Conservation (phyloP, 768 basidiomycete genomes). For the Tricholoma sp. region DNA sequence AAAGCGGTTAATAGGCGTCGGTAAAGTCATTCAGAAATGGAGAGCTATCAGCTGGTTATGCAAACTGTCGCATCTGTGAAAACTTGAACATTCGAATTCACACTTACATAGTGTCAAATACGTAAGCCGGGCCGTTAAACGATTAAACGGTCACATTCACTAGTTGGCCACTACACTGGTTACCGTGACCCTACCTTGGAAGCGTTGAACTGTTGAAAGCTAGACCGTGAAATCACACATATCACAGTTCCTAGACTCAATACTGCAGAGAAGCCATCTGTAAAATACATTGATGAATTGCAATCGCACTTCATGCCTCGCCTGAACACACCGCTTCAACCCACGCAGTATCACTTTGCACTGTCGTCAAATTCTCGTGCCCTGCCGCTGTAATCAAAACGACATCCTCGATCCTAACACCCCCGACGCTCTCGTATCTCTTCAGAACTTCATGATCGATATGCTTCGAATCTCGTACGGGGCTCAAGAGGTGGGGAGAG, state of each 20-base stretch:
- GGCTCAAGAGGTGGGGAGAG: conserved; percentile 68
- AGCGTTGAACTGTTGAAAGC: too few relatives aligned
- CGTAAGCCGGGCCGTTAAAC: too few relatives aligned
- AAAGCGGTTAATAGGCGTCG: neutral
- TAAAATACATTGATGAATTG: too few relatives aligned
- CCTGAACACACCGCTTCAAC: conserved; percentile 82
- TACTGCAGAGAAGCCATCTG: too few relatives aligned
- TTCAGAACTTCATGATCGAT: conserved; percentile 67
- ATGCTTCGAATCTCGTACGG: conserved; percentile 55
- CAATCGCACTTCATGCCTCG: conserved; percentile 22
- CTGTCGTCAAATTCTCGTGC: conserved; percentile 81
- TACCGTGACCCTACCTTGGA: too few relatives aligned
- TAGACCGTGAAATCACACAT: too few relatives aligned
- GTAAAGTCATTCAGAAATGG: neutral
- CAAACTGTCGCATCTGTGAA: too few relatives aligned
- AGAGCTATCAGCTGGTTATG: neutral
- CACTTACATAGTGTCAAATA: too few relatives aligned
- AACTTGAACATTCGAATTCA: too few relatives aligned
- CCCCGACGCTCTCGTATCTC: conserved; percentile 78
- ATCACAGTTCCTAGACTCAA: too few relatives aligned
- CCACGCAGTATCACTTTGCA: conserved; percentile 77
- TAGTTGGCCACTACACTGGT: too few relatives aligned
- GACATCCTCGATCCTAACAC: conserved; percentile 92
- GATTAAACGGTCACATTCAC: too few relatives aligned
- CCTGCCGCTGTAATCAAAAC: conserved; percentile 71